These are phyloP conservation scores for Dipodascus geniculatus DNA, from an alignment of 805 yeast species.

Conservation along the genomic window DNA sequence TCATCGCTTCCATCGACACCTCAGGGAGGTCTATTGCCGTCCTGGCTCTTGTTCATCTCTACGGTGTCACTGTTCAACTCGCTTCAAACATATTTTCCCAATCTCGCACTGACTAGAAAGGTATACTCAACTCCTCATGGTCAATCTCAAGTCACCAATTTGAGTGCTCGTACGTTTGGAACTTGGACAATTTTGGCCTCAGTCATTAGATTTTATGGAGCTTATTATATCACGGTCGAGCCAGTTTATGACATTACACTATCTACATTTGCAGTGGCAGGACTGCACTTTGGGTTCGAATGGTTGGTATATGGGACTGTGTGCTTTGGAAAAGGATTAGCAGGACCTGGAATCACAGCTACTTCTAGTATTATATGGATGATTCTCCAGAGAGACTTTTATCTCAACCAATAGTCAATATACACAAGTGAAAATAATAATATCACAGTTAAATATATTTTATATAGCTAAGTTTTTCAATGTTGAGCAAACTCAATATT, in stretches of 20 bases:
- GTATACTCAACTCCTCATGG: slow-evolving; percentile 61
- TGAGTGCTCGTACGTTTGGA: slow-evolving; percentile 95
- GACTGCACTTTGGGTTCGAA: slow-evolving; percentile 71
- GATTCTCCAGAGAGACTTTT: slow-evolving; percentile 56
- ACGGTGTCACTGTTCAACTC: slow-evolving; percentile 90
- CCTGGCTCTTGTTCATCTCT: slow-evolving; percentile 33
- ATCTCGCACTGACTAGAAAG: slow-evolving; percentile 58
- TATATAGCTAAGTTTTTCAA: not conserved
- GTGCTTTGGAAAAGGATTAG: slow-evolving; percentile 73
- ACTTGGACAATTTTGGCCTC: slow-evolving; percentile 93
- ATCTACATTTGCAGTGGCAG: slow-evolving; percentile 73
- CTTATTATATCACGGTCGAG: slow-evolving; percentile 57
- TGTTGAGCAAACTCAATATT: slow-evolving; percentile 78
- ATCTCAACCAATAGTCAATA: slow-evolving; percentile 22
- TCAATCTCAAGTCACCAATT: slow-evolving; percentile 39
- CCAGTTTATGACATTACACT: slow-evolving; percentile 69
- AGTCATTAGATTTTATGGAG: slow-evolving; percentile 76
- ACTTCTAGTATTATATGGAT: slow-evolving; percentile 72
- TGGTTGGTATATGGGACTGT: slow-evolving; percentile 74
- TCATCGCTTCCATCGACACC: not conserved
- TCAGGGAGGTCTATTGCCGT: not conserved
- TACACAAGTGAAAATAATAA: not conserved
- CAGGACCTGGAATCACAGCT: slow-evolving; percentile 81
- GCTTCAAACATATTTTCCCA: slow-evolving; percentile 69
- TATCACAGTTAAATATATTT: too few relatives aligned